Conservation (phyloP, 305 asterid genomes). For the Salvia sclarea region DNA sequence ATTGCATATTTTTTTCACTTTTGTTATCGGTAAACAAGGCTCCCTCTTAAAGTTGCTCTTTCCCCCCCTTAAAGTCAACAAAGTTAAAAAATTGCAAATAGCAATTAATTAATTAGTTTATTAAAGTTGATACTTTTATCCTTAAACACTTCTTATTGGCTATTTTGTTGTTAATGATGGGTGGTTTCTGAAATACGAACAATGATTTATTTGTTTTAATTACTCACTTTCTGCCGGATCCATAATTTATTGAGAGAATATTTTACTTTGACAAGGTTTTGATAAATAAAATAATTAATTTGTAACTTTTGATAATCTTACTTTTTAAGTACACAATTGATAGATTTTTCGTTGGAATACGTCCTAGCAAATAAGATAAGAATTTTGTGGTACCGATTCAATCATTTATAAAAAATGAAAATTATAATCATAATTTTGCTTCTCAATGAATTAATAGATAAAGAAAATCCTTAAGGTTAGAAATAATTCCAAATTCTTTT, state of each 20-base stretch:
- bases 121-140: background rate
- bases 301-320: too few species aligned
- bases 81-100: background rate
- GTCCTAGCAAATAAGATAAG: too few species aligned
- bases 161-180: background rate
- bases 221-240: background rate
- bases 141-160: conserved; percentile 22
- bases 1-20: background rate
- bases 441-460: too few species aligned
- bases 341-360: too few species aligned
- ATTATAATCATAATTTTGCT: too few species aligned
- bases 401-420: too few species aligned
- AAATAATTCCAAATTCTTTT: too few species aligned
- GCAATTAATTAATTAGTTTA: conserved; percentile 5
- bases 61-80: background rate
- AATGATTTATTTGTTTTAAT: background rate
- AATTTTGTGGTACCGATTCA: too few species aligned
- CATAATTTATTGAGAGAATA: background rate
- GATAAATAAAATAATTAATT: background rate
- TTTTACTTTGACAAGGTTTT: background rate
- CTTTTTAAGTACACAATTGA: too few species aligned
- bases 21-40: conserved; percentile 18
- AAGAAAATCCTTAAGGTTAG: too few species aligned
- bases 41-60: background rate
- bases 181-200: background rate